phyloP scores from a whole-genome alignment of 345 rosid genomes.

The Adansonia digitata region DNA sequence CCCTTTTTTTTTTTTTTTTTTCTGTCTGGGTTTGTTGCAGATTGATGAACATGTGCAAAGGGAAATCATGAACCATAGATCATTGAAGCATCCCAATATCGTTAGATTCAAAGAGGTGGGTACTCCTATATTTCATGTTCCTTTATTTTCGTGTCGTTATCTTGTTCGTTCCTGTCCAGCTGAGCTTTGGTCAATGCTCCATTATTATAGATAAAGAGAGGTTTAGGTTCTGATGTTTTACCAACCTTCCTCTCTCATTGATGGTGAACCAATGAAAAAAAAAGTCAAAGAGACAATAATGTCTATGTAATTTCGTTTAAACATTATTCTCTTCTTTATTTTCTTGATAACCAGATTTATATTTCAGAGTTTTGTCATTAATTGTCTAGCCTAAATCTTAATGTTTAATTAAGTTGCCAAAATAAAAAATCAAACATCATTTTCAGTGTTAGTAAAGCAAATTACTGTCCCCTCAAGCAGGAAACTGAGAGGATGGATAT shows the following conservation, averaged over 20 bases:
- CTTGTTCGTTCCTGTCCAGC: background rate
- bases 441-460: conserved; percentile 4
- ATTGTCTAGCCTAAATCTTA: background rate
- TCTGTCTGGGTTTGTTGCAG: conserved; percentile 24
- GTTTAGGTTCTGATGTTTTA: background rate
- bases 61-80: conserved; percentile 75
- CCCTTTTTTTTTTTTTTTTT: background rate
- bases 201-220: background rate
- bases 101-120: conserved; percentile 63
- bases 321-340: background rate
- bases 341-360: background rate
- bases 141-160: background rate
- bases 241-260: background rate
- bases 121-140: background rate
- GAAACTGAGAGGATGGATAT: background rate
- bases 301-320: background rate
- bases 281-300: background rate
- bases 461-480: background rate
- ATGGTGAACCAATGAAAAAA: background rate
- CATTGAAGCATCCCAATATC: conserved; percentile 67
- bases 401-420: background rate
- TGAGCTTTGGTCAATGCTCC: background rate
- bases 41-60: conserved; percentile 70
- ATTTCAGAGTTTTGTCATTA: background rate
- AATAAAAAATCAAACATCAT: background rate